Evolutionary conservation across 2,329 filamentous ascomycete species (phyloP), one percentile per base, ranked within the genome.

Genomic region (Aureobasidium lini): DNA sequence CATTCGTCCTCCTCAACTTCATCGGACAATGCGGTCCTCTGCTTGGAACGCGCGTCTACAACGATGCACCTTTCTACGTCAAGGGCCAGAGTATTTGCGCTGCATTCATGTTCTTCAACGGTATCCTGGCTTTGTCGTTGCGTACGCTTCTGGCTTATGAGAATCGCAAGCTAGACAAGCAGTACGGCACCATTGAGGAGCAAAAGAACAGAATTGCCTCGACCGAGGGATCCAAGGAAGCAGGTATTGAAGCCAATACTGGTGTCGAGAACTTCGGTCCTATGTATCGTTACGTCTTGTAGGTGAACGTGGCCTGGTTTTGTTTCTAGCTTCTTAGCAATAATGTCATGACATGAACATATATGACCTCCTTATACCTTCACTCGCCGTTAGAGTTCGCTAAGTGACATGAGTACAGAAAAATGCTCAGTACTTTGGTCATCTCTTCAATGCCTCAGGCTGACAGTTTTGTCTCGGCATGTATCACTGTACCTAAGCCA

Each of bases 11-110:
- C 4, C 50, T 64, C 16, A 92, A 96, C 72, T 68, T 90, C 34
- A 80, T 96, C 11, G 92, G 90, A 1, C 90, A 95, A 74, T 87
- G 85, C 64, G 90, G 90, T 0, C 90, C 90, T 1, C 73, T 83
- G 6, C 66, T 82, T 0, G 80, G 80, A 0, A 80, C 78, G 13
- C 74, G 78, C 58, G 66, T 83, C 16, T 83, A 81, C 67, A 80
- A 80, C 0, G 72, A 81, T 53, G 76, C 71, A 0, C 80, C 80
- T 31, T 75, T 71, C 48, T 83, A 74, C 59, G 64, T 74, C 1
- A 81, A 80, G 1, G 85, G 85, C 0, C 80, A 79, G 68, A 73
- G 74, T 37, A 78, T 85, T 7, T 87, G 85, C 65, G 80, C 84
- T 0, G 79, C 74, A 0, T 82, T 87, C 29, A 85, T 84, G 71